These are phyloP conservation scores for Umbilicus rupestris DNA, from an alignment of 164 flowering plant genomes.

Conservation along the genomic window DNA sequence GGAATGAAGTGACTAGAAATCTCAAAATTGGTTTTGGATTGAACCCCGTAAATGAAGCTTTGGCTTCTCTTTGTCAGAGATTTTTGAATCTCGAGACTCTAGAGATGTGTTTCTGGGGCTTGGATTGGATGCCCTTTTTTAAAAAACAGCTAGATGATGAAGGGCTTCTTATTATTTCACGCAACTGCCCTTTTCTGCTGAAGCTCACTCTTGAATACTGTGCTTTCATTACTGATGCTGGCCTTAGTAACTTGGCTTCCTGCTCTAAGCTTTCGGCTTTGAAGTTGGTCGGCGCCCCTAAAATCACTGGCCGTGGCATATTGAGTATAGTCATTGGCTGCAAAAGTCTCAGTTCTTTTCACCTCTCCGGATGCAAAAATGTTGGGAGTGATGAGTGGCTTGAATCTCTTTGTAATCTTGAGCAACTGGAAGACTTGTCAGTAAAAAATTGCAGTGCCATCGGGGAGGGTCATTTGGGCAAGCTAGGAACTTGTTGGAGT, in stretches of 20 bases:
- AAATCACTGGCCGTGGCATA: conserved; percentile 69
- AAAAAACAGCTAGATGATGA: conserved; percentile 76
- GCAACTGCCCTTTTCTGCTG: conserved; percentile 36
- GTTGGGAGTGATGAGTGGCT: conserved; percentile 72
- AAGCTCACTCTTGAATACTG: conserved; percentile 67
- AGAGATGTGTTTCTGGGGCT: conserved; percentile 59
- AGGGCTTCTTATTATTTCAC: conserved; percentile 54
- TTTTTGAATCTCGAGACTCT: conserved; percentile 48
- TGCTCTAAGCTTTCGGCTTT: conserved; percentile 57
- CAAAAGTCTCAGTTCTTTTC: conserved; percentile 47
- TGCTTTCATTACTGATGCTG: conserved; percentile 63
- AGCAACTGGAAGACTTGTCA: conserved; percentile 48
- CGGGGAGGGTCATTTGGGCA: conserved; percentile 71
- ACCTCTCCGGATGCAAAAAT: conserved; percentile 65
- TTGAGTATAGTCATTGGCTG: conserved; percentile 61
- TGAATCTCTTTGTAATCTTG: conserved; percentile 63
- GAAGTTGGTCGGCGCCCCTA: conserved; percentile 56
- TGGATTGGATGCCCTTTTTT: conserved; percentile 79
- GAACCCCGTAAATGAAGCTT: conserved; percentile 64
- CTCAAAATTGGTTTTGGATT: conserved; percentile 73
- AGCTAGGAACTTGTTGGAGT: conserved; percentile 60
- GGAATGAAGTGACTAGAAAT: conserved; percentile 47
- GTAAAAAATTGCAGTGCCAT: conserved; percentile 72
- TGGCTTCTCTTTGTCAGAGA: conserved; percentile 53
- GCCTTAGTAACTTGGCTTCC: conserved; percentile 50